Evolutionary conservation across 1,284 basidiomycete species (phyloP).

Genomic region (Schizopora paradoxa): DNA sequence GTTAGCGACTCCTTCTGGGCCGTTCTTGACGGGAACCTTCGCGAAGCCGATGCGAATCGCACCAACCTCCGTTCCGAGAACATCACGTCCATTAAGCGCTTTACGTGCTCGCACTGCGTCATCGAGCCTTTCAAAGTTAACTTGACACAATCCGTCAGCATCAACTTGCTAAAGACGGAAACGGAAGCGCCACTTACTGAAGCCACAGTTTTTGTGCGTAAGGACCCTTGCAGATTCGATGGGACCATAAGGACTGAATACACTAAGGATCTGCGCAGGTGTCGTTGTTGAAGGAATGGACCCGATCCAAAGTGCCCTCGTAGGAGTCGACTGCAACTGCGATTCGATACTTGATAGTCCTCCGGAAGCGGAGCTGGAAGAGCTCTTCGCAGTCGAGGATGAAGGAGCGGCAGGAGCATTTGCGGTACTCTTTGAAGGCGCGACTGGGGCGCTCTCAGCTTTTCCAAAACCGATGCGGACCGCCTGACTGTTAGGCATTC

Average conservation of each 20-base stretch:
- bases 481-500: conserved; percentile 87
- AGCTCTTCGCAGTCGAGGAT: conserved; percentile 48
- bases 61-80: conserved; percentile 92
- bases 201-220: conserved; percentile 95
- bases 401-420: conserved; percentile 56
- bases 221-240: conserved; percentile 95
- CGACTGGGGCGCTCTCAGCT: conserved; percentile 88
- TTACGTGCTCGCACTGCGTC: conserved; percentile 94
- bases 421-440: conserved; percentile 72
- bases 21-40: conserved; percentile 87
- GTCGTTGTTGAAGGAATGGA: conserved; percentile 92
- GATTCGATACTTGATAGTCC: conserved; percentile 66
- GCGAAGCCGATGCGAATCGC: conserved; percentile 96
- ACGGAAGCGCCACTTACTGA: conserved; percentile 52
- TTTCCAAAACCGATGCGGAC: conserved; percentile 98
- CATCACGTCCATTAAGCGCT: conserved; percentile 90
- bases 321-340: conserved; percentile 82
- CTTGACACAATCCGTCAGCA: conserved; percentile 30
- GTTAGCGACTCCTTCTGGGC: conserved; percentile 64
- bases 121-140: conserved; percentile 97
- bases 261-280: conserved; percentile 85
- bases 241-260: conserved; percentile 94
- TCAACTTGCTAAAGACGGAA: conserved; percentile 8
- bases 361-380: conserved; percentile 40
- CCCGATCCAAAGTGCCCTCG: conserved; percentile 92